Evolutionary conservation across 176 grass and related monocot genomes (phyloP).

Genomic region (Saccharum officinarum): DNA sequence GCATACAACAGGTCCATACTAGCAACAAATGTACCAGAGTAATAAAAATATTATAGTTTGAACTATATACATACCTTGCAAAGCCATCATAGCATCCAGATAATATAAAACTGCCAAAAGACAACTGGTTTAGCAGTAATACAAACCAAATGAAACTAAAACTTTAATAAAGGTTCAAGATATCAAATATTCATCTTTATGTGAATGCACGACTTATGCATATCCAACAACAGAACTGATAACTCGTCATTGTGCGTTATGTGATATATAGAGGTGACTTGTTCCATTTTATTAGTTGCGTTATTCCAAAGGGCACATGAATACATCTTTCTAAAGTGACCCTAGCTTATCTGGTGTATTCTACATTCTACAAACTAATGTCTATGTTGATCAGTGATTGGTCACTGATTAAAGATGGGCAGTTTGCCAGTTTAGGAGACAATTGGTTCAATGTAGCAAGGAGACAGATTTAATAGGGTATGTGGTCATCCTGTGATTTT

Average conservation of each 20-base stretch:
- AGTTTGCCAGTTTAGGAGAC: not conserved
- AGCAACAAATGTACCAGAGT: conserved; percentile 1
- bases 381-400: not conserved
- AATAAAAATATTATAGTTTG: not conserved
- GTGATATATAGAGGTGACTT: not conserved
- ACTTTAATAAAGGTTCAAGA: conserved; percentile 18
- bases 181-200: not conserved
- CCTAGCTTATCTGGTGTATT: not conserved
- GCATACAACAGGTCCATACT: not conserved
- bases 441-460: not conserved
- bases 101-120: conserved; percentile 79
- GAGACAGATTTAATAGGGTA: not conserved
- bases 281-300: not conserved
- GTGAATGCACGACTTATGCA: not conserved
- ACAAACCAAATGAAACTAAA: conserved; percentile 5
- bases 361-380: not conserved
- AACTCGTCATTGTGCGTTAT: not conserved
- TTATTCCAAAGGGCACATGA: not conserved
- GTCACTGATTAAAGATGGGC: not conserved
- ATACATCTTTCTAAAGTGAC: not conserved
- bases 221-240: not conserved
- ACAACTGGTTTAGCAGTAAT: conserved; percentile 26
- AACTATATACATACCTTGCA: conserved; percentile 59
- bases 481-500: not conserved
- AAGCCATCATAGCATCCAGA: conserved; percentile 87